Evolutionary conservation across 768 basidiomycete species (phyloP).

Genomic region (Xerocomellus dryophilus): DNA sequence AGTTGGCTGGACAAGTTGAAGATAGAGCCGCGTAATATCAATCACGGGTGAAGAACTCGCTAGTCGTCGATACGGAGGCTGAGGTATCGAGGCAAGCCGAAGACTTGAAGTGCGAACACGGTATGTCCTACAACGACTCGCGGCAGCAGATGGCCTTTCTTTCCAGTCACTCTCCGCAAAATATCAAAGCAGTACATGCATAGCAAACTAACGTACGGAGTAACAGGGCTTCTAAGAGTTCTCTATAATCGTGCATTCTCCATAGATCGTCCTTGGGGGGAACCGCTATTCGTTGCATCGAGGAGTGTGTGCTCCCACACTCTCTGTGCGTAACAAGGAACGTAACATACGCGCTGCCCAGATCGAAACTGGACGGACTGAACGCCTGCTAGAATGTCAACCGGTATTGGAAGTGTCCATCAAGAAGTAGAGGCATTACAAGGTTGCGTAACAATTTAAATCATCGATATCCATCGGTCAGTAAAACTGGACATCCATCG

Average conservation of each 20-base stretch:
- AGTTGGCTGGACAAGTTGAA: not conserved
- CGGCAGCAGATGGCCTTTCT: too few relatives aligned
- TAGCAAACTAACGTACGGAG: not conserved
- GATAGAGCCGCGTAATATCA: not conserved
- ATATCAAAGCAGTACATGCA: not conserved
- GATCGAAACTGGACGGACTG: not conserved
- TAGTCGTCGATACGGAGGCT: too few relatives aligned
- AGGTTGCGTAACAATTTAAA: not conserved
- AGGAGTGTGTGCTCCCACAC: not conserved
- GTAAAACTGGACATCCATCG: slow-evolving; percentile 20
- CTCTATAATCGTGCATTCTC: not conserved
- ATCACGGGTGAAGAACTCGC: too few relatives aligned
- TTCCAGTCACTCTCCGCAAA: too few relatives aligned
- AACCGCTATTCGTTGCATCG: not conserved
- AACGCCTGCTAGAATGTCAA: not conserved
- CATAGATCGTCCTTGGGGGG: not conserved
- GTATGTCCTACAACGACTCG: too few relatives aligned
- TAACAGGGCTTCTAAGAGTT: not conserved
- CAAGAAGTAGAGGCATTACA: slow-evolving; percentile 2
- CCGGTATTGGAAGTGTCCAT: not conserved
- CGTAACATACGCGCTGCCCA: not conserved
- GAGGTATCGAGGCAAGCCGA: too few relatives aligned
- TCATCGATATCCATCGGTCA: slow-evolving; percentile 9
- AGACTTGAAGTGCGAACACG: too few relatives aligned
- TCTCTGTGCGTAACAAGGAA: not conserved